Evolutionary conservation across 345 rosid species (phyloP).

Genomic region (Hibiscus tridactylites): DNA sequence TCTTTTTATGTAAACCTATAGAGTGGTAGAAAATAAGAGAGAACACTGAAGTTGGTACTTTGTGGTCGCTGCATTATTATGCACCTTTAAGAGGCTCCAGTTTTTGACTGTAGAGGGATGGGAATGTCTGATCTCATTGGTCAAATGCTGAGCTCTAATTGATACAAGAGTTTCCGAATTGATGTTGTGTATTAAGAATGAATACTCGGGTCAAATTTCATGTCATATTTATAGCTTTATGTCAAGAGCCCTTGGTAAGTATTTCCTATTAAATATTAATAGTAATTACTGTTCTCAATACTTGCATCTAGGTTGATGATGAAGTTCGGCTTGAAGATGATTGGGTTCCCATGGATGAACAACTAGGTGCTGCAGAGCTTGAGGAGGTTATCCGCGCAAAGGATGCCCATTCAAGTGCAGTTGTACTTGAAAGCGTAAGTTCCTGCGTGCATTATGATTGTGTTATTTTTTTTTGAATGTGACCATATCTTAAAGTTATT

Average conservation of each 20-base stretch:
- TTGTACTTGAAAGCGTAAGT: conserved; percentile 94
- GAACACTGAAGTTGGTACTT: no score
- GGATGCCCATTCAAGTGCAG: conserved; percentile 89
- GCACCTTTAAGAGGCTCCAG: no score
- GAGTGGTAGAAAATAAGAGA: no score
- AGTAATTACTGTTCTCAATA: background rate
- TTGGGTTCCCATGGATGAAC: conserved; percentile 96
- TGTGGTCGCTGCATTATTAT: no score
- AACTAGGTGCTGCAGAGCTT: conserved; percentile 53
- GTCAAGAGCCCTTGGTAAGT: background rate
- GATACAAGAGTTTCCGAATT: background rate
- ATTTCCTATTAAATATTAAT: background rate
- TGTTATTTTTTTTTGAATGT: background rate
- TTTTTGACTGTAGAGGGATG: no score
- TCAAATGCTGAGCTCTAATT: background rate
- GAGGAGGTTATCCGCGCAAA: conserved; percentile 73
- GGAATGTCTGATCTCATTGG: background rate
- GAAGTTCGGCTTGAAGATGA: conserved; percentile 94
- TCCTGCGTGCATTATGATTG: conserved; percentile 2
- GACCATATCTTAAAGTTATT: conserved; percentile 5
- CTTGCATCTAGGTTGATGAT: conserved; percentile 45
- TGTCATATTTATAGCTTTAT: background rate
- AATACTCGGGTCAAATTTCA: background rate
- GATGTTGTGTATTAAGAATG: background rate
- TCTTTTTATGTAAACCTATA: no score